Conservation (phyloP, 192 early-diverging fungal genomes). For the Anaeromyces robustus region DNA sequence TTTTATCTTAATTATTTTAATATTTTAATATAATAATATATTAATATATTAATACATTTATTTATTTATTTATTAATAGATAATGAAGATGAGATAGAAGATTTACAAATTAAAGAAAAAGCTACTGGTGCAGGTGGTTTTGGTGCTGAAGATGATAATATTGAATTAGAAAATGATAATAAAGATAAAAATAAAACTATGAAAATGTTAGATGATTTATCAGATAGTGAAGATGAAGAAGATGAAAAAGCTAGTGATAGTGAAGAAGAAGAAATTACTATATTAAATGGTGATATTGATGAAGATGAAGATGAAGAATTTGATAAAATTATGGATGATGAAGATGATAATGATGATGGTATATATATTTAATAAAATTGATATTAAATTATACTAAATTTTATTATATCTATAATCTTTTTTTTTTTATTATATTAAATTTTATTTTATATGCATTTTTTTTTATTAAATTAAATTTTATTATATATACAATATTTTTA, state of each 20-base stretch:
- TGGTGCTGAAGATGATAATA: conserved; percentile 26
- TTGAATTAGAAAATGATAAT: conserved; percentile 39
- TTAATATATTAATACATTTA: too few relatives aligned
- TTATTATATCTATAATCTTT: too few relatives aligned
- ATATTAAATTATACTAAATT: too few relatives aligned
- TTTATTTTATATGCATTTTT: too few relatives aligned
- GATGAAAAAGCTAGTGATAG: conserved; percentile 25
- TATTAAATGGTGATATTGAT: conserved; percentile 38
- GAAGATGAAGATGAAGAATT: conserved; percentile 32
- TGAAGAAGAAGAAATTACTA: conserved; percentile 19
- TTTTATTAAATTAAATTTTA: too few relatives aligned
- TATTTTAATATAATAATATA: conserved; percentile 8
- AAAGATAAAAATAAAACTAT: conserved; percentile 31
- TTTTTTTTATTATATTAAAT: too few relatives aligned
- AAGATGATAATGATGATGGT: conserved; percentile 32
- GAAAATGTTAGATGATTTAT: conserved; percentile 2
- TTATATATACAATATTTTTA: too few relatives aligned
- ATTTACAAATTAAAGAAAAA: neutral
- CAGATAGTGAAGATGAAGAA: conserved; percentile 23
- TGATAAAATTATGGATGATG: conserved; percentile 37
- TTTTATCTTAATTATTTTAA: too few relatives aligned
- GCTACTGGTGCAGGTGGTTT: conserved; percentile 11
- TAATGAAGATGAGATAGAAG: conserved; percentile 6
- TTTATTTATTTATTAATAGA: too few relatives aligned
- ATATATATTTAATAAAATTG: too few relatives aligned